phyloP scores from a whole-genome alignment of 306 rosid species.

The Morella rubra region DNA sequence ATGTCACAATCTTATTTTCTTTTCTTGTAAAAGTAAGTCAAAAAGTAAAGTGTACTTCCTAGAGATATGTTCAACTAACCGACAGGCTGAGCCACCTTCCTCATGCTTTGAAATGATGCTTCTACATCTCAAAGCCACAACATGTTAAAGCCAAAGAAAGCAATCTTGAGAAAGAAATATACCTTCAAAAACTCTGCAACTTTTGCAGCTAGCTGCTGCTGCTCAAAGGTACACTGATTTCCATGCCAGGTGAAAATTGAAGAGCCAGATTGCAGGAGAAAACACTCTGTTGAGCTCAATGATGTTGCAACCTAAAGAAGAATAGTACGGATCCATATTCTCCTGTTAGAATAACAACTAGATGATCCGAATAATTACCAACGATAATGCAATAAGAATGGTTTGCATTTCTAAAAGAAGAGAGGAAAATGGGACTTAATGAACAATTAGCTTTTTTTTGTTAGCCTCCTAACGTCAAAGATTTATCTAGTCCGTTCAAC shows the following conservation, averaged over 20 bases:
- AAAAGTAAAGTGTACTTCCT: not conserved
- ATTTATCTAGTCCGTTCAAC: not conserved
- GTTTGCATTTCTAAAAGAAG: not conserved
- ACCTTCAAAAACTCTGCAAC: slow-evolving; percentile 94
- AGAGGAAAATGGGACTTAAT: not conserved
- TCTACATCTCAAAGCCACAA: slow-evolving; percentile 19
- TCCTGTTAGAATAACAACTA: slow-evolving; percentile 5
- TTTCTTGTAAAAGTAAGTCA: not conserved
- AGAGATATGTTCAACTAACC: not conserved
- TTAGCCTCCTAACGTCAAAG: not conserved
- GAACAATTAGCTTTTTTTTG: not conserved
- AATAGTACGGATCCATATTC: slow-evolving; percentile 12
- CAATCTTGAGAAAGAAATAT: slow-evolving; percentile 3
- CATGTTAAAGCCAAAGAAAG: slow-evolving; percentile 3
- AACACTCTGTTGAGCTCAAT: slow-evolving; percentile 79
- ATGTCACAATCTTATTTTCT: not conserved
- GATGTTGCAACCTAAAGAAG: slow-evolving; percentile 77
- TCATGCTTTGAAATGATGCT: slow-evolving; percentile 10
- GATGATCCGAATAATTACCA: slow-evolving; percentile 11
- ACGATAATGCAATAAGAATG: not conserved
- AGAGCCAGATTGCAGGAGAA: slow-evolving; percentile 90
- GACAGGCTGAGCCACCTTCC: slow-evolving; percentile 7
- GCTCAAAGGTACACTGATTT: slow-evolving; percentile 81
- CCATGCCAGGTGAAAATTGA: slow-evolving; percentile 92
- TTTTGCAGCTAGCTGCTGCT: slow-evolving; percentile 90